Percentiles rank a stretch among this genome's conserved stretches.
Conservation (phyloP, 202 grass and related monocot genomes). For the Setaria italica region DNA sequence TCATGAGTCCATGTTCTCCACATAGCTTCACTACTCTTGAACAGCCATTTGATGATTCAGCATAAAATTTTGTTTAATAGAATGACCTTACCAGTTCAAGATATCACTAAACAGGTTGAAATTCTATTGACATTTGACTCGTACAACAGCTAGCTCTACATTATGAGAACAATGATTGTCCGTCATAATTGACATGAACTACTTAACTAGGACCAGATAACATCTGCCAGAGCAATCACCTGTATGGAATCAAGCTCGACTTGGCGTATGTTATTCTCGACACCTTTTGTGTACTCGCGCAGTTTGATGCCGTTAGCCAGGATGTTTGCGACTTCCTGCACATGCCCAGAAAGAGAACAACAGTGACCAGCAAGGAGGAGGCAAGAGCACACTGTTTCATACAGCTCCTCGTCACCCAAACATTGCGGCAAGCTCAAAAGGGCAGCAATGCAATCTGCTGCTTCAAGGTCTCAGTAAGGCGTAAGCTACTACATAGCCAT, state of each 20-base stretch:
- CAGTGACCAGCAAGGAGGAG: constrained; percentile 1
- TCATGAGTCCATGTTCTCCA: constrained; percentile 5
- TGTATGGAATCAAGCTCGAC: constrained; percentile 96
- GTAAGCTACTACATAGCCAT: constrained; percentile 5
- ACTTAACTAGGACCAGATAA: constrained; percentile 9
- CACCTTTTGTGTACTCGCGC: constrained; percentile 95
- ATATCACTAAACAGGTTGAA: constrained; percentile 7
- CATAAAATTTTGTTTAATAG: not conserved
- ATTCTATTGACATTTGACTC: not conserved
- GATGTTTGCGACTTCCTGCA: constrained; percentile 91
- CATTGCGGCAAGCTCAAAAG: constrained; percentile 1
- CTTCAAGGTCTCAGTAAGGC: not conserved
- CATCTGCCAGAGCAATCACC: constrained; percentile 45
- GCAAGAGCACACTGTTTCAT: not conserved
- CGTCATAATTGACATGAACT: constrained; percentile 14
- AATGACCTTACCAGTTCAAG: constrained; percentile 5
- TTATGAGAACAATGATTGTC: not conserved
- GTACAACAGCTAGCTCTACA: not conserved
- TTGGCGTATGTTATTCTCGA: constrained; percentile 91
- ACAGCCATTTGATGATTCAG: not conserved
- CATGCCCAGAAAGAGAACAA: constrained; percentile 17
- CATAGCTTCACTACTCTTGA: not conserved
- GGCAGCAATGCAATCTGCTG: not conserved
- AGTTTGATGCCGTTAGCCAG: constrained; percentile 93
- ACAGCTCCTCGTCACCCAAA: not conserved